phyloP scores from a whole-genome alignment of 768 basidiomycete species.

The Leucocoprinus sp. region DNA sequence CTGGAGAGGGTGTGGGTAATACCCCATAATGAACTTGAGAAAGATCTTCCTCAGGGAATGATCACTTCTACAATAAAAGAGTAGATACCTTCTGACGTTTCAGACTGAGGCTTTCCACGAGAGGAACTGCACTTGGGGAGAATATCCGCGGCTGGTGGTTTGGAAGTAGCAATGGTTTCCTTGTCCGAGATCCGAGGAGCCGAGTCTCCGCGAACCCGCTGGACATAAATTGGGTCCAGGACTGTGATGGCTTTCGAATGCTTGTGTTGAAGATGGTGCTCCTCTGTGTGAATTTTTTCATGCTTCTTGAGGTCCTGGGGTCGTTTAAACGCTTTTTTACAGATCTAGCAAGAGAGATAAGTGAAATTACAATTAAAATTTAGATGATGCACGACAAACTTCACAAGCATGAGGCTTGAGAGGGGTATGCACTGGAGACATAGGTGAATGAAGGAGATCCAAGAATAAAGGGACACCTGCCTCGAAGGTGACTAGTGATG shows the following conservation, averaged over 20 bases:
- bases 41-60: slow-evolving; percentile 16
- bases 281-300: slow-evolving; percentile 98
- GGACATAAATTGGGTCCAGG: slow-evolving; percentile 60
- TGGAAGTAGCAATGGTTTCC: slow-evolving; percentile 15
- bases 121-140: slow-evolving; percentile 25
- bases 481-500: slow-evolving; percentile 96
- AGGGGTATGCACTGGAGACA: slow-evolving; percentile 75
- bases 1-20: slow-evolving; percentile 59
- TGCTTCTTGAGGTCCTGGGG: slow-evolving; percentile 99
- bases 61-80: slow-evolving; percentile 11
- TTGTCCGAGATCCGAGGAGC: slow-evolving; percentile 13
- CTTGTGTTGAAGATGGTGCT: slow-evolving; percentile 93
- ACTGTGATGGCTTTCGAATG: slow-evolving; percentile 96
- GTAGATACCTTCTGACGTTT: slow-evolving; percentile 40
- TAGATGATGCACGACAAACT: slow-evolving; percentile 27
- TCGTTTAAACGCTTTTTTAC: slow-evolving; percentile 96
- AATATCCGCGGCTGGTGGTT: slow-evolving; percentile 21
- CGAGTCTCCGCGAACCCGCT: slow-evolving; percentile 53
- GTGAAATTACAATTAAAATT: neutral
- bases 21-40: slow-evolving; percentile 28
- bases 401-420: slow-evolving; percentile 95
- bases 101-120: slow-evolving; percentile 43
- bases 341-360: slow-evolving; percentile 46
- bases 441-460: neutral
- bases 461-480: slow-evolving; percentile 28